Percentiles rank a stretch among this genome's conserved stretches.
Conservation (phyloP, 805 yeast species). For the Yamadazyma endophytica region DNA sequence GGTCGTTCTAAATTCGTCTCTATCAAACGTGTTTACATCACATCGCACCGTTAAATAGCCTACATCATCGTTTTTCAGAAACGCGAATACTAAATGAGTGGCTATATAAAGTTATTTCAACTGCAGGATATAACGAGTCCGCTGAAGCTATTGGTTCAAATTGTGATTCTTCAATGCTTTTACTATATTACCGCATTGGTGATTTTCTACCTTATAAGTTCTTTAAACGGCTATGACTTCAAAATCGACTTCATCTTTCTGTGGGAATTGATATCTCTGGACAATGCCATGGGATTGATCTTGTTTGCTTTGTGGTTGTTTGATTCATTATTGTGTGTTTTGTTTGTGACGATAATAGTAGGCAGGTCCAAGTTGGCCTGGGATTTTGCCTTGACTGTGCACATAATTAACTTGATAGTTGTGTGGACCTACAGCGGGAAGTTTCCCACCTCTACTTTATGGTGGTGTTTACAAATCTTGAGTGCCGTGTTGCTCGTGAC, state of each 20-base stretch:
- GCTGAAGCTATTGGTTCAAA: slow-evolving; percentile 49
- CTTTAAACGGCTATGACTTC: slow-evolving; percentile 69
- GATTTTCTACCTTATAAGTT: slow-evolving; percentile 60
- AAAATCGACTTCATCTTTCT: slow-evolving; percentile 69
- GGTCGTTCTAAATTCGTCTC: too few species aligned
- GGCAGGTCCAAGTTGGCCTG: slow-evolving; percentile 92
- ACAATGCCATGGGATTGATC: slow-evolving; percentile 77
- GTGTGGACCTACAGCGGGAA: slow-evolving; percentile 61
- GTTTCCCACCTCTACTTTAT: slow-evolving; percentile 66
- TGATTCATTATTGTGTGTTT: slow-evolving; percentile 76
- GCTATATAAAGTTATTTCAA: too few species aligned
- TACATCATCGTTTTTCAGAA: too few species aligned
- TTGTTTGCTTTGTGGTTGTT: slow-evolving; percentile 74
- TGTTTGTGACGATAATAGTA: slow-evolving; percentile 80
- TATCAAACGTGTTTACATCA: too few species aligned
- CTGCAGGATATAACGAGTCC: slow-evolving; percentile 22
- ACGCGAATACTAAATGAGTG: too few species aligned
- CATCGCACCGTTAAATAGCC: too few species aligned
- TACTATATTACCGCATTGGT: slow-evolving; percentile 73
- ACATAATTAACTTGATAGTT: slow-evolving; percentile 69
- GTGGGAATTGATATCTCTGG: slow-evolving; percentile 70
- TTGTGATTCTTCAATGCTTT: slow-evolving; percentile 68
- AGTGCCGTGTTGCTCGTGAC: slow-evolving; percentile 69
- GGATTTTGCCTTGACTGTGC: slow-evolving; percentile 95
- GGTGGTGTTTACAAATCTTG: slow-evolving; percentile 80